These are phyloP conservation scores for Tagetes patula DNA, from an alignment of 129 eudicot genomes.

Conservation along the genomic window DNA sequence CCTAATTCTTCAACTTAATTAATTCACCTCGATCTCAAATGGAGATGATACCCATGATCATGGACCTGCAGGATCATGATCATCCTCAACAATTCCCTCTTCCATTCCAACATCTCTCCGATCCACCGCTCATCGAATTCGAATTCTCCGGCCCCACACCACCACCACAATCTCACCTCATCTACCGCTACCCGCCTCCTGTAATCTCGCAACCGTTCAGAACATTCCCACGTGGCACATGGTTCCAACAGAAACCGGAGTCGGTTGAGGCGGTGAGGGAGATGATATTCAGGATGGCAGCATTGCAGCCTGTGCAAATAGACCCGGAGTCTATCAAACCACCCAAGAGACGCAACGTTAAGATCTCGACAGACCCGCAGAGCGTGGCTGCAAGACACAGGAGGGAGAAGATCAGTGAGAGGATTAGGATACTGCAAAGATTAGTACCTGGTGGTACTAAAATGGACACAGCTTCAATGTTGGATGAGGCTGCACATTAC, in stretches of 20 bases:
- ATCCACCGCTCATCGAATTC: slow-evolving; percentile 32
- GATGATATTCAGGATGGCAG: slow-evolving; percentile 66
- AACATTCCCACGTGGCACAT: slow-evolving; percentile 27
- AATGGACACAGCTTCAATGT: slow-evolving; percentile 97
- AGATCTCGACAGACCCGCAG: slow-evolving; percentile 67
- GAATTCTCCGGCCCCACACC: slow-evolving; percentile 34
- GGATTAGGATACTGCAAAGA: slow-evolving; percentile 74
- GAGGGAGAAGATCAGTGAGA: slow-evolving; percentile 61
- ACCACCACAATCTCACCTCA: slow-evolving; percentile 27
- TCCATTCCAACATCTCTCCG: slow-evolving; percentile 35
- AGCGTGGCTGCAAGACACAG: slow-evolving; percentile 67
- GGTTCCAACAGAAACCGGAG: slow-evolving; percentile 40
- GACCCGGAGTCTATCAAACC: slow-evolving; percentile 63
- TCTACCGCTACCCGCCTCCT: slow-evolving; percentile 23
- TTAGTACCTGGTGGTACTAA: slow-evolving; percentile 94
- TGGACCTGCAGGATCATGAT: slow-evolving; percentile 31
- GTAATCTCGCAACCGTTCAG: slow-evolving; percentile 24
- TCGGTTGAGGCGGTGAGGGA: slow-evolving; percentile 64
- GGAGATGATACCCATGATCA: slow-evolving; percentile 46
- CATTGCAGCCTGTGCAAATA: slow-evolving; percentile 63
- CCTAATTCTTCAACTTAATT: slow-evolving; percentile 23
- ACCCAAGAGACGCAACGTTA: slow-evolving; percentile 56
- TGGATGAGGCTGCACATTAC: slow-evolving; percentile 90
- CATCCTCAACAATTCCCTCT: slow-evolving; percentile 33
- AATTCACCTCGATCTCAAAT: slow-evolving; percentile 21